Evolutionary conservation across 2,329 filamentous ascomycete genomes (phyloP).

Genomic region (Aquanectria penicillioides): DNA sequence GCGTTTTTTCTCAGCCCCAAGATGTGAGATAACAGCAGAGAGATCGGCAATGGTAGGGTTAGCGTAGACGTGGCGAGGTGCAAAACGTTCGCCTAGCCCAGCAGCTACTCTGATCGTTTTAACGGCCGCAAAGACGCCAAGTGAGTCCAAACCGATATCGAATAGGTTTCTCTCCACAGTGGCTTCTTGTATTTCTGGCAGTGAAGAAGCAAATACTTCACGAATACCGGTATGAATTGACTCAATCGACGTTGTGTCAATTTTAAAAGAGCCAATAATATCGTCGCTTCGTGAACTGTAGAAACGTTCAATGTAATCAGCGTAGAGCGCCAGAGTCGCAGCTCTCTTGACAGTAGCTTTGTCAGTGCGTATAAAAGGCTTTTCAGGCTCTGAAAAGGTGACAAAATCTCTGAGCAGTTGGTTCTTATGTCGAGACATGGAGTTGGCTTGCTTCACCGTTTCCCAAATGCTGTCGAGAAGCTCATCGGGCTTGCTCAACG

Average conservation of each 20-base stretch:
- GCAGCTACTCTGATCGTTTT: constrained; percentile 45
- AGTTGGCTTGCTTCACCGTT: constrained; percentile 55
- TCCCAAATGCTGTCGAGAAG: constrained; percentile 57
- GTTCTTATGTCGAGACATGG: constrained; percentile 50
- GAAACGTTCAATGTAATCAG: constrained; percentile 57
- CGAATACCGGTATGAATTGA: constrained; percentile 33
- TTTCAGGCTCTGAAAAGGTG: constrained; percentile 50
- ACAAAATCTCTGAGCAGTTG: constrained; percentile 55
- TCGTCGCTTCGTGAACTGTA: constrained; percentile 45
- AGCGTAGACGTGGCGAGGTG: constrained; percentile 48
- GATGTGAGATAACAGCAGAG: constrained; percentile 32
- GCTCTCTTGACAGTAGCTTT: constrained; percentile 57
- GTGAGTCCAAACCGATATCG: constrained; percentile 45
- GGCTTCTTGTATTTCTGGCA: constrained; percentile 29
- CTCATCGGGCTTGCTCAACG: constrained; percentile 27
- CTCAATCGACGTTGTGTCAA: constrained; percentile 36
- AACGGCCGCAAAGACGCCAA: constrained; percentile 42
- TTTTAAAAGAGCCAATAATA: constrained; percentile 15
- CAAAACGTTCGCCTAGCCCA: constrained; percentile 42
- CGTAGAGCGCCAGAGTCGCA: constrained; percentile 52
- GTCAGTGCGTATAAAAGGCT: constrained; percentile 56
- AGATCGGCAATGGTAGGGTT: constrained; percentile 43
- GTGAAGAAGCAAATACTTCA: constrained; percentile 29
- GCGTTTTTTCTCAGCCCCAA: constrained; percentile 24
- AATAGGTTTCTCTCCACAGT: constrained; percentile 40